Evolutionary conservation across 768 basidiomycete species (phyloP).

Genomic region (Calocybe indica): DNA sequence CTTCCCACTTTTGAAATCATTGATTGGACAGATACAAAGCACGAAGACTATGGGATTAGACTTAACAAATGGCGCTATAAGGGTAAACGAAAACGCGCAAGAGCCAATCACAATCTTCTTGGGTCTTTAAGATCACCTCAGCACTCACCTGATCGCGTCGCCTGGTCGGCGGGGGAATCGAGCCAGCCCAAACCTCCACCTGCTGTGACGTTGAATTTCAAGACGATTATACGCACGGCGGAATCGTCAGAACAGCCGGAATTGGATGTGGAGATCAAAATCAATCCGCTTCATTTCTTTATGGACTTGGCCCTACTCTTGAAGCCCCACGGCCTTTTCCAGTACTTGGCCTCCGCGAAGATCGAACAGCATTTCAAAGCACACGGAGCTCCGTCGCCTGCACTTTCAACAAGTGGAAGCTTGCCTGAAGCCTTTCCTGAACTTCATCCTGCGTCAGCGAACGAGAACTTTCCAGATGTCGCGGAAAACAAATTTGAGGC

Average conservation of each 20-base stretch:
- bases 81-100: conserved; percentile 10
- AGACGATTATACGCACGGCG: not conserved
- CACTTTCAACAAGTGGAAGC: not conserved
- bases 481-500: too few species aligned
- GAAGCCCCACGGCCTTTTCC: not conserved
- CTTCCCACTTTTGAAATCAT: conserved; percentile 53
- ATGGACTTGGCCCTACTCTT: conserved; percentile 52
- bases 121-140: conserved; percentile 9
- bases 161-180: not conserved
- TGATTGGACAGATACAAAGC: conserved; percentile 54
- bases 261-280: conserved; percentile 30
- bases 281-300: conserved; percentile 71
- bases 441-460: too few species aligned
- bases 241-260: too few species aligned
- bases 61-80: conserved; percentile 59
- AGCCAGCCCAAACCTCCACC: not conserved
- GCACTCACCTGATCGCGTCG: not conserved
- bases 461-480: too few species aligned
- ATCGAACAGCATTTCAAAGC: not conserved
- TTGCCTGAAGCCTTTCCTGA: too few species aligned
- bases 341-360: not conserved
- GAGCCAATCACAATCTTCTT: not conserved
- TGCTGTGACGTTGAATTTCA: conserved; percentile 6
- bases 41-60: conserved; percentile 39
- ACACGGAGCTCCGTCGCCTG: not conserved